Percentiles rank a stretch among this genome's conserved stretches.
Conservation (phyloP, 2,329 filamentous ascomycete genomes). For the Trichophyton schoenleinii region DNA sequence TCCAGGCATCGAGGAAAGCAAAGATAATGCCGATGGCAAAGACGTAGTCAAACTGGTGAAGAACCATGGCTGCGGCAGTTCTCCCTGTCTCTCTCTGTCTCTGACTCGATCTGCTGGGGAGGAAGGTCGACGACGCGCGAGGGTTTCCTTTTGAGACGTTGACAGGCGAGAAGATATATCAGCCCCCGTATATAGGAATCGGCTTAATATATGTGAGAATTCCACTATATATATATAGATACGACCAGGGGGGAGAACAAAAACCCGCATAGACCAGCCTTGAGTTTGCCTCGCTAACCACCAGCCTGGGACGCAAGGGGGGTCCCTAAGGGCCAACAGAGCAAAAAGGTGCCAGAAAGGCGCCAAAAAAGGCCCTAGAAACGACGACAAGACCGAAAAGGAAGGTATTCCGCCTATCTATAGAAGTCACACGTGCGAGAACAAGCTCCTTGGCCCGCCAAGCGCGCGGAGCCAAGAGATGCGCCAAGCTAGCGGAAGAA, state of each 20-base stretch:
- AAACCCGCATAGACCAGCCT: not conserved
- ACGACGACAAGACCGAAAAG: not conserved
- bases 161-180: not conserved
- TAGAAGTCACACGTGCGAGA: not conserved
- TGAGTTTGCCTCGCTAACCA: not conserved
- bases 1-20: conserved; percentile 25
- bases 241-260: not conserved
- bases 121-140: not conserved
- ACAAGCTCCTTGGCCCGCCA: not conserved
- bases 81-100: too few species aligned
- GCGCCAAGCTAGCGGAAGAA: not conserved
- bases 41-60: conserved; percentile 28
- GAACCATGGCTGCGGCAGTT: conserved; percentile 6
- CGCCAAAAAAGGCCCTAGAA: not conserved
- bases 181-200: not conserved
- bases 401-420: not conserved
- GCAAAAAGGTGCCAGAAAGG: not conserved
- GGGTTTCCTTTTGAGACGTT: not conserved
- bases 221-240: not conserved
- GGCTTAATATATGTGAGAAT: not conserved
- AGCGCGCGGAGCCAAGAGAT: not conserved
- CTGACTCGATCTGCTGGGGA: too few species aligned
- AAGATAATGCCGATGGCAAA: conserved; percentile 29
- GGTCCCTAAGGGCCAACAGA: not conserved
- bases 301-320: not conserved